Percentiles rank a stretch among this genome's conserved stretches.
Evolutionary conservation across 2,329 filamentous ascomycete genomes (phyloP).

Genomic region (Claviceps cyperi): DNA sequence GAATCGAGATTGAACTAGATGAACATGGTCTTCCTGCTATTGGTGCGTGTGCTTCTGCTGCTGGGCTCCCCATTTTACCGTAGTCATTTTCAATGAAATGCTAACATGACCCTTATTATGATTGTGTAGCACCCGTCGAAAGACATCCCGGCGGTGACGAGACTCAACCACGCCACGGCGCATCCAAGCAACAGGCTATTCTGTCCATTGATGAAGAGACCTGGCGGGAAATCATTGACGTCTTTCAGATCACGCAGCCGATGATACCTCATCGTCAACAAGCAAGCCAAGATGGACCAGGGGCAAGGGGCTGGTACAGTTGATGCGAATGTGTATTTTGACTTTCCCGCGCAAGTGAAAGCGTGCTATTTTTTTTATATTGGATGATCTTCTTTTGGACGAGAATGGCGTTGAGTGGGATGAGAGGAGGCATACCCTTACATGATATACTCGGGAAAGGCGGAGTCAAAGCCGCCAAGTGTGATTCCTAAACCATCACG

Average conservation of each 20-base stretch:
- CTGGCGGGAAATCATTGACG: constrained; percentile 65
- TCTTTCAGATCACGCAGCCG: constrained; percentile 60
- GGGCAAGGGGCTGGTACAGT: constrained; percentile 51
- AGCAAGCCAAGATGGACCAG: constrained; percentile 33
- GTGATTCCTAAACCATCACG: background rate
- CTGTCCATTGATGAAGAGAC: constrained; percentile 74
- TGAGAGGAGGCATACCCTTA: background rate
- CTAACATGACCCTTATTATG: background rate
- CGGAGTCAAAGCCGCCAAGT: background rate
- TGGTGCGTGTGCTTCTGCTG: constrained; percentile 39
- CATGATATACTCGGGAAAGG: background rate
- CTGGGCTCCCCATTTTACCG: background rate
- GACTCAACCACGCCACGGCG: constrained; percentile 30
- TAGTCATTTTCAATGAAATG: background rate
- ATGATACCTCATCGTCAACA: constrained; percentile 76
- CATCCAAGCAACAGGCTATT: constrained; percentile 69
- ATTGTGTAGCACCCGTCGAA: constrained; percentile 18
- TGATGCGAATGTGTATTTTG: constrained; percentile 16
- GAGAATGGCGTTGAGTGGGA: background rate
- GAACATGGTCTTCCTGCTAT: constrained; percentile 62
- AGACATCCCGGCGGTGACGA: constrained; percentile 32
- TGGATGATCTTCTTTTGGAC: background rate
- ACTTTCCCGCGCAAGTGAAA: background rate
- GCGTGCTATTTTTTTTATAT: background rate
- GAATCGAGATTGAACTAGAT: constrained; percentile 60